A percentile compares a stretch with the other conserved stretches of the same genome.
Evolutionary conservation across 2,329 filamentous ascomycete species (phyloP).

Genomic region (Curvularia verruculosa): DNA sequence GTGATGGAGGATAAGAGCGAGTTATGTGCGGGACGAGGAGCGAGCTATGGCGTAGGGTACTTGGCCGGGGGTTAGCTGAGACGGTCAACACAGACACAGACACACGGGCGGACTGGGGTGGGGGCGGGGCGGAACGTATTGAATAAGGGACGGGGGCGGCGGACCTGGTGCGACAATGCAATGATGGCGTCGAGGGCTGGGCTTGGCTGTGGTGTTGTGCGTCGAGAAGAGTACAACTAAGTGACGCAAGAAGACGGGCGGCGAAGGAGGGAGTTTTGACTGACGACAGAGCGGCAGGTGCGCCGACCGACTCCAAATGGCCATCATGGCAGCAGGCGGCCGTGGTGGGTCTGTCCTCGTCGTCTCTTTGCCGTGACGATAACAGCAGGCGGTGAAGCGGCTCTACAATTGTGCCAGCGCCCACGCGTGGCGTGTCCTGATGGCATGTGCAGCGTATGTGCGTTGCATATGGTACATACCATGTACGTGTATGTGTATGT

Average conservation of each 20-base stretch:
- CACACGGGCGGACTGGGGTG: slow-evolving; percentile 10
- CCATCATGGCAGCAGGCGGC: slow-evolving; percentile 15
- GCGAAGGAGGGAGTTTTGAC: slow-evolving; percentile 12
- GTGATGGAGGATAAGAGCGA: slow-evolving; percentile 21
- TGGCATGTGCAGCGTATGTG: neutral
- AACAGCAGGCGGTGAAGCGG: slow-evolving; percentile 20
- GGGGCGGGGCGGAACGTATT: slow-evolving; percentile 25
- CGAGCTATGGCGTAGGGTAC: slow-evolving; percentile 24
- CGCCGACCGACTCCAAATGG: slow-evolving; percentile 13
- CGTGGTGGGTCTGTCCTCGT: slow-evolving; percentile 12
- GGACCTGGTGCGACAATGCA: slow-evolving; percentile 20
- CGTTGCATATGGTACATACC: too few relatives aligned
- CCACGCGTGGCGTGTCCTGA: neutral
- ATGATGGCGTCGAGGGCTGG: slow-evolving; percentile 11
- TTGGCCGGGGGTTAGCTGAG: slow-evolving; percentile 16
- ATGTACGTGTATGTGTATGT: too few relatives aligned
- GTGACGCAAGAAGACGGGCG: neutral
- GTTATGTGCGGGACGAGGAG: neutral
- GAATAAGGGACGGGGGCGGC: slow-evolving; percentile 20
- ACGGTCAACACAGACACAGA: neutral
- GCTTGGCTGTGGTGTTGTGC: neutral
- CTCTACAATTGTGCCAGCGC: slow-evolving; percentile 12
- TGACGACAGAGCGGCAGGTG: slow-evolving; percentile 12
- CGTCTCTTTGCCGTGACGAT: neutral
- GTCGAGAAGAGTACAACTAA: slow-evolving; percentile 6